These are phyloP conservation scores for Miamiensis avidus DNA, from an alignment of 169 alveolate species.

Conservation along the genomic window DNA sequence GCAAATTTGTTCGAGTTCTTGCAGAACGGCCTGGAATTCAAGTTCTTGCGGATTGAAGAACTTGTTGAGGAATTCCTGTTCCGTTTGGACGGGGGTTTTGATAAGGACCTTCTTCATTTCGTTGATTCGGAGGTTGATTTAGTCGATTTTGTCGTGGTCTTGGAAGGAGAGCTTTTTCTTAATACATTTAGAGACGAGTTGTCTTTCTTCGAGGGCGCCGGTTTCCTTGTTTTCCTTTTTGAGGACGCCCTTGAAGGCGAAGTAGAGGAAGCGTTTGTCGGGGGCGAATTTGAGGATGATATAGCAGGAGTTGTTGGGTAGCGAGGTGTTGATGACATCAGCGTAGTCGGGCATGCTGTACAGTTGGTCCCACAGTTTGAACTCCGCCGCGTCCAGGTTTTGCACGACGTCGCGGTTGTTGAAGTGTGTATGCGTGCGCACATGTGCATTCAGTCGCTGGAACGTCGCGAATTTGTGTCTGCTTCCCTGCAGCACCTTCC, in stretches of 20 bases:
- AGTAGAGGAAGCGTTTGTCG: conserved; percentile 65
- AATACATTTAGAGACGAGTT: conserved; percentile 8
- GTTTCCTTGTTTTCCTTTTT: conserved; percentile 55
- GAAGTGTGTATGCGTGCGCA: conserved; percentile 10
- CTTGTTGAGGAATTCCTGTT: conserved; percentile 61
- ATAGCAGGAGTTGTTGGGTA: conserved; percentile 66
- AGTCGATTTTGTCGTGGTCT: conserved; percentile 48
- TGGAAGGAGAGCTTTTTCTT: conserved; percentile 52
- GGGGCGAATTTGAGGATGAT: conserved; percentile 61
- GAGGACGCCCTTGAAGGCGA: conserved; percentile 51
- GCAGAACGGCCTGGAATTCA: conserved; percentile 52
- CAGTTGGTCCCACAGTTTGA: conserved; percentile 32
- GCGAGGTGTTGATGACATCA: conserved; percentile 57
- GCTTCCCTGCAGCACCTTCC: conserved; percentile 28
- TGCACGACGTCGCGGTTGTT: conserved; percentile 28
- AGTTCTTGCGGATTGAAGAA: conserved; percentile 64
- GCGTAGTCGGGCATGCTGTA: conserved; percentile 10
- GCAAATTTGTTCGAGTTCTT: conserved; percentile 67
- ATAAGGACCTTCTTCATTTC: conserved; percentile 61
- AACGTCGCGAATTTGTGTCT: conserved; percentile 34
- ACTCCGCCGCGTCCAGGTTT: not conserved
- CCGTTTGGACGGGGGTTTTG: conserved; percentile 81
- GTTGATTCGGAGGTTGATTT: conserved; percentile 58
- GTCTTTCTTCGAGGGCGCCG: conserved; percentile 44
- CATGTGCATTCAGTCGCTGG: conserved; percentile 22